Conservation (phyloP, 2,329 filamentous ascomycete species). For the Setomelanomma holmii region DNA sequence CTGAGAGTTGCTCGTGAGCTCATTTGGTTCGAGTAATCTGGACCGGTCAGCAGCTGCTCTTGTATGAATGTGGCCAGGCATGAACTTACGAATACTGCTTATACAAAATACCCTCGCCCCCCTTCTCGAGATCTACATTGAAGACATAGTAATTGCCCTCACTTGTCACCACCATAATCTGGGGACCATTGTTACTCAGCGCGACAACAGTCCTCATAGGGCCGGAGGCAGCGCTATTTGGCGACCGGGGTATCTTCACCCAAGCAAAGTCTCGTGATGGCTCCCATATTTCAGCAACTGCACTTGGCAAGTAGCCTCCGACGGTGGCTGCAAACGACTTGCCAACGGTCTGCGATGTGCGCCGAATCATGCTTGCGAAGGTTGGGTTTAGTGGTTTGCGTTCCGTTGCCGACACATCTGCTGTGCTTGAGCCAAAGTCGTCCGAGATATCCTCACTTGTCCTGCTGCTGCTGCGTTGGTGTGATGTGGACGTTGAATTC, state of each 20-base stretch:
- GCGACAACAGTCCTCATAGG: conserved; percentile 91
- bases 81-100: conserved; percentile 88
- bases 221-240: conserved; percentile 45
- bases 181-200: conserved; percentile 91
- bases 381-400: conserved; percentile 68
- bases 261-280: conserved; percentile 93
- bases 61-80: too few relatives aligned
- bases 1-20: conserved; percentile 40
- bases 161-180: conserved; percentile 97
- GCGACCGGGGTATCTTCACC: conserved; percentile 82
- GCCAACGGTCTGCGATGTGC: conserved; percentile 92
- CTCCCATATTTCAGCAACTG: conserved; percentile 98
- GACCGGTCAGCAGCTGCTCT: conserved; percentile 19
- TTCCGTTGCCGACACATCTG: conserved; percentile 36
- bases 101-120: conserved; percentile 88
- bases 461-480: conserved; percentile 54
- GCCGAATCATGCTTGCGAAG: conserved; percentile 87
- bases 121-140: conserved; percentile 91
- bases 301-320: conserved; percentile 89
- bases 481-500: conserved; percentile 31
- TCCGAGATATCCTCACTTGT: conserved; percentile 46
- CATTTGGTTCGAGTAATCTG: conserved; percentile 46
- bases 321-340: conserved; percentile 87
- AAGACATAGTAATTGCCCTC: conserved; percentile 96
- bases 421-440: conserved; percentile 52